Evolutionary conservation across 1,284 basidiomycete species (phyloP), one percentile per base, ranked within the genome.

Genomic region (Leucoagaricus sp.): DNA sequence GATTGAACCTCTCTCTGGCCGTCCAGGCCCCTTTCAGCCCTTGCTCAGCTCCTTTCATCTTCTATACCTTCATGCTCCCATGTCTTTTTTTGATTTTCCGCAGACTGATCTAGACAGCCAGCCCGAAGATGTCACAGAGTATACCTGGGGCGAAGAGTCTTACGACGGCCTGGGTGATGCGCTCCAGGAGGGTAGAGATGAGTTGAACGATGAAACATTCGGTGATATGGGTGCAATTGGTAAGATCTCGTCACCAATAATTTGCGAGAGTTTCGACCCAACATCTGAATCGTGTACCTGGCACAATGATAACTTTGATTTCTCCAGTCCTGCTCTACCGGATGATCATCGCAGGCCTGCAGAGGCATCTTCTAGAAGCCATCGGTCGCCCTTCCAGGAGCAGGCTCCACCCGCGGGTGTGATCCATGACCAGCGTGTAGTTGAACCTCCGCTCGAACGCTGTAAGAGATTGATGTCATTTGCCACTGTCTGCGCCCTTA

Each of bases 181-280:
- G 57, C 81, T 98, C 58, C 86, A 91, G 65, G 96, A 98, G 71
- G 87, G 87, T 36, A 86, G 86, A 49, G 94, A 97, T 77, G 94
- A 95, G 61, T 70, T 94, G 64, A 97, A 98, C 72, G 93, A 97
- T 68, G 94, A 97, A 77, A 99, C 96, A 1, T 99, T 99, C 75
- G 96, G 96, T 36, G 82, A 75, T 38, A 66, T 75, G 45, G 86
- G 79, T 23, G 74, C 71, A 58, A 80, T 94, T 58, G 90, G 93
- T 93, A 69, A 77, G 84, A 71, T 57, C 17, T 53, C 51, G 38
- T 33, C 52, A 8, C 19, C 15, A 13, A 17, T 6, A n/a, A 17
- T 17, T 2, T 23, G 12, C 19, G 31, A n/a, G 21, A 26, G 2
- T 36, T 49, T 26, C 9, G 13, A 17, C 29, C 42, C 47, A 55